A percentile compares a stretch with the other conserved stretches of the same genome.
Evolutionary conservation across 768 basidiomycete genomes (phyloP).

Genomic region (Pleurotus ostreatus): DNA sequence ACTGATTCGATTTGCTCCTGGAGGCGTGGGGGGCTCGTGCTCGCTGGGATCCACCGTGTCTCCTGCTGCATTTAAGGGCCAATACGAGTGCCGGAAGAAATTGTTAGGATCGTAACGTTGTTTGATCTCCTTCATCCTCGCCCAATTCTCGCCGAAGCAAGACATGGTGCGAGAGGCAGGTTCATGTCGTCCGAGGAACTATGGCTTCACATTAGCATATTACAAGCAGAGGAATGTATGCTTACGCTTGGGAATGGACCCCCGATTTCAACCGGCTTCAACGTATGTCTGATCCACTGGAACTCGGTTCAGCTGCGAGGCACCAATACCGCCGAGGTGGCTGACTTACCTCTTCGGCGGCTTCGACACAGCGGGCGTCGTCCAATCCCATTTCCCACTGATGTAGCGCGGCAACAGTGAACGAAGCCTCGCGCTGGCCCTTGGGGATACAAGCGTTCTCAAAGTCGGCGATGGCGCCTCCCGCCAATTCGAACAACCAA

Average conservation of each 20-base stretch:
- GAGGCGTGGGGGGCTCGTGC: slow-evolving; percentile 60
- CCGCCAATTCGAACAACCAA: slow-evolving; percentile 90
- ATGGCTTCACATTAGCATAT: slow-evolving; percentile 13
- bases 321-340: neutral
- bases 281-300: slow-evolving; percentile 77
- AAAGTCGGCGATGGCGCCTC: slow-evolving; percentile 72
- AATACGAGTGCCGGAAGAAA: slow-evolving; percentile 74
- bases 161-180: slow-evolving; percentile 54
- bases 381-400: slow-evolving; percentile 87
- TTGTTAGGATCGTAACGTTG: slow-evolving; percentile 70
- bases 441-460: slow-evolving; percentile 75
- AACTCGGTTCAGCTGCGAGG: too few relatives aligned
- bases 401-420: slow-evolving; percentile 86
- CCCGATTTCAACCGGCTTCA: slow-evolving; percentile 68
- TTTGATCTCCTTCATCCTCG: slow-evolving; percentile 68
- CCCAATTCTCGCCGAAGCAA: slow-evolving; percentile 76
- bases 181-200: slow-evolving; percentile 79
- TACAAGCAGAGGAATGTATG: slow-evolving; percentile 16
- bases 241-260: slow-evolving; percentile 84
- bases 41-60: slow-evolving; percentile 48
- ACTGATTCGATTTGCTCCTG: slow-evolving; percentile 10
- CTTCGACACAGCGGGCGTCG: slow-evolving; percentile 75
- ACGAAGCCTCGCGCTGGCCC: slow-evolving; percentile 72
- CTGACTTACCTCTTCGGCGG: slow-evolving; percentile 70
- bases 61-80: slow-evolving; percentile 67